These are phyloP conservation scores for Xylaria grammica DNA, from an alignment of 495 filamentous ascomycete genomes.

Conservation along the genomic window DNA sequence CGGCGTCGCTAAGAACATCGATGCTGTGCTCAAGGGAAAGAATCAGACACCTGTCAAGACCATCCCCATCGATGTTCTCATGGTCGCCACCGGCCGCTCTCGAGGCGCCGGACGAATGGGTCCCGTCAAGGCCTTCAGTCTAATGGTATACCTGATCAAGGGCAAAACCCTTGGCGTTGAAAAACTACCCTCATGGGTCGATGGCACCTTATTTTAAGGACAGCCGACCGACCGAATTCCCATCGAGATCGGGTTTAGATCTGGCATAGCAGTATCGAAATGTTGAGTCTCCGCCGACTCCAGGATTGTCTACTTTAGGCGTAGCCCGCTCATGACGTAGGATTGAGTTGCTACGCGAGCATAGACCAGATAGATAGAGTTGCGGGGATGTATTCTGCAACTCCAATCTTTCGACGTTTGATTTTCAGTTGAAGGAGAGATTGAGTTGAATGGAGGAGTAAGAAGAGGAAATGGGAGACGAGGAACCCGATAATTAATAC, in stretches of 20 bases:
- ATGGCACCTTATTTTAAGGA: constrained; percentile 43
- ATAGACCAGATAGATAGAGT: neutral
- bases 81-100: constrained; percentile 44
- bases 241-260: too few species aligned
- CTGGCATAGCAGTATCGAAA: too few species aligned
- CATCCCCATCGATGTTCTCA: constrained; percentile 48
- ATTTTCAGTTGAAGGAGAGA: neutral
- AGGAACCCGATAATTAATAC: constrained; percentile 9
- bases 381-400: neutral
- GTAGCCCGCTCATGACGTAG: neutral
- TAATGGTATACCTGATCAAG: constrained; percentile 50
- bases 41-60: constrained; percentile 43
- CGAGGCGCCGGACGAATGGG: constrained; percentile 47
- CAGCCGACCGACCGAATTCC: neutral
- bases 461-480: neutral
- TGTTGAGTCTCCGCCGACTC: too few species aligned
- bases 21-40: constrained; percentile 42
- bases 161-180: constrained; percentile 45
- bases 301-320: neutral
- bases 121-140: constrained; percentile 43
- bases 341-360: neutral
- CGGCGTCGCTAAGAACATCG: constrained; percentile 52
- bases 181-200: constrained; percentile 41
- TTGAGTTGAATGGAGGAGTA: neutral
- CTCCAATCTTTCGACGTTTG: neutral